Evolutionary conservation across 140 eudicot species (phyloP), one percentile per base, ranked within the genome.

Genomic region (Stevia rebaudiana): DNA sequence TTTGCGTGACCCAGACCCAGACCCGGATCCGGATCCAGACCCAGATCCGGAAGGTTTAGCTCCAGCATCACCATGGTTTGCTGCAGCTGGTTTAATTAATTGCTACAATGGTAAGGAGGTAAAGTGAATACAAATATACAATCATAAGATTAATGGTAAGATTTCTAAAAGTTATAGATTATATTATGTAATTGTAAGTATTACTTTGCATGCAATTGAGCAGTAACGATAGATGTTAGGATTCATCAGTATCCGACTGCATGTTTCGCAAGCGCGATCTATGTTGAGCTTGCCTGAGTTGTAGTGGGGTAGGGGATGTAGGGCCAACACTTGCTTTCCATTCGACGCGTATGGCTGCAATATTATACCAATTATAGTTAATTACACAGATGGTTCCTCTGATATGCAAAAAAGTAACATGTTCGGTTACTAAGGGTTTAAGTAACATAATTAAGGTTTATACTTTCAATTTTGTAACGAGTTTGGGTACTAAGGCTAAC

Each of bases 191-290:
- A 3, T 18, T 4, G 15, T 56, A 60, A 36, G 65, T 37, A 49
- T 64, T 48, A 65, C 71, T 61, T 65, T 65, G 71, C 71, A 48
- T 30, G 36, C 61, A 30, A 65, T 35, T 25, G 71, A 65, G 28
- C 61, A 65, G 42, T 48, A 65, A 13, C 40, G 35, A 15, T 49
- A 48, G 31, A 3, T 6, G 22, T 18, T 9, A 16, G 71, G 71
- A 4, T 11, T 3, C 71, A 31, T 33, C 9, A 65, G 37, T 12
- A 11, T 21, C 11, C 71, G 28, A 6, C 35, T 31, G 61, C 71
- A 65, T 48, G 71, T 65, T 22, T 10, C 21, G 56, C 61, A 49
- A 31, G 71, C 56, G 19, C 46, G 48, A 19, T 16, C 22, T 49
- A 9, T 59, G 42, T 37, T 19, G 36, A 48, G 2, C 47, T 49